phyloP scores from a whole-genome alignment of 1,139 yeast genomes.

The Debaryomyces udenii region DNA sequence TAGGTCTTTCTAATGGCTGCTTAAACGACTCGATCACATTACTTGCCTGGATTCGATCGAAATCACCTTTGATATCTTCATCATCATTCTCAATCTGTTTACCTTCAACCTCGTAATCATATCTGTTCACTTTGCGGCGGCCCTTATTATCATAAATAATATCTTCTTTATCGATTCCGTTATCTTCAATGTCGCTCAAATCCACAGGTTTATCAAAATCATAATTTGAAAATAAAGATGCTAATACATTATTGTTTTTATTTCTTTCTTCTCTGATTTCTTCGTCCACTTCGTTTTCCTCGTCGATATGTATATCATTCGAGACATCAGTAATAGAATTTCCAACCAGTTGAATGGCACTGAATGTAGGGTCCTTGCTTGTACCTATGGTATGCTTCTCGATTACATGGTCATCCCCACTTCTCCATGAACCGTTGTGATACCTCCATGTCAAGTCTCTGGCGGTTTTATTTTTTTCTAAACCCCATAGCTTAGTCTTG shows the following conservation, averaged over 20 bases:
- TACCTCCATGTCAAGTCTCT: constrained; percentile 67
- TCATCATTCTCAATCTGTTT: constrained; percentile 22
- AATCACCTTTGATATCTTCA: constrained; percentile 20
- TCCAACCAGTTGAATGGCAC: constrained; percentile 2
- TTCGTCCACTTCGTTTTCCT: constrained; percentile 28
- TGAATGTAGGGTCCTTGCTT: constrained; percentile 6
- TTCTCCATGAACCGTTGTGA: constrained; percentile 74
- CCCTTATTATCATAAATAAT: constrained; percentile 55
- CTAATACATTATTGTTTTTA: constrained; percentile 51
- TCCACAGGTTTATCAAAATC: constrained; percentile 67
- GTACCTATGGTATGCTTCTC: constrained; percentile 45
- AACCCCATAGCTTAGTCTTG: constrained; percentile 89
- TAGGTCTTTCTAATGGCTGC: constrained; percentile 25
- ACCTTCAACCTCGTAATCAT: constrained; percentile 45
- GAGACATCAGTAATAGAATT: constrained; percentile 8
- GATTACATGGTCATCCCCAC: constrained; percentile 78
- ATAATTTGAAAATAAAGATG: constrained; percentile 51
- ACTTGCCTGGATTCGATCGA: constrained; percentile 24
- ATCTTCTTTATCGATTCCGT: constrained; percentile 41
- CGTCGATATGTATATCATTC: constrained; percentile 30
- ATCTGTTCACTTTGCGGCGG: constrained; percentile 34
- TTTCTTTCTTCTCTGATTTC: constrained; percentile 31
- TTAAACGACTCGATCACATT: constrained; percentile 27
- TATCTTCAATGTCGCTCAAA: constrained; percentile 23
- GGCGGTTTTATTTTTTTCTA: constrained; percentile 63